phyloP scores from a whole-genome alignment of 2,329 filamentous ascomycete species.

The Ceratocystis alfenasii region DNA sequence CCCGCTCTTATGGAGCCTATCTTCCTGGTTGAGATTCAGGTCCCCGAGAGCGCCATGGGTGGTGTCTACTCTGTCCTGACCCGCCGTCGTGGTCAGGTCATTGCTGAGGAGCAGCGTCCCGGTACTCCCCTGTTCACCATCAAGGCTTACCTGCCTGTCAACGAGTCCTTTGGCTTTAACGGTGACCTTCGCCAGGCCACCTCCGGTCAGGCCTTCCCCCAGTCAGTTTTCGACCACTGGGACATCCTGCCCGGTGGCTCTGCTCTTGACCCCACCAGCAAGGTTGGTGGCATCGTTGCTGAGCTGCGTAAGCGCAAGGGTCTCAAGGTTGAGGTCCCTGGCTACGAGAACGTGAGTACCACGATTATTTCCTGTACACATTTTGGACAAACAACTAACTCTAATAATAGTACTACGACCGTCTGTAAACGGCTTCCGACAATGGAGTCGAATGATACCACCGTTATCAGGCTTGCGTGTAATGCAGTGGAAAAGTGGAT shows the following conservation, averaged over 20 bases:
- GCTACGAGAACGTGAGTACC: conserved; percentile 74
- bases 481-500: conserved; percentile 22
- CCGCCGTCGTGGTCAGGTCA: conserved; percentile 96
- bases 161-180: conserved; percentile 99
- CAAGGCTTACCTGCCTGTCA: conserved; percentile 93
- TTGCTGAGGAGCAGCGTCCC: conserved; percentile 93
- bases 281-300: conserved; percentile 71
- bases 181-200: conserved; percentile 88
- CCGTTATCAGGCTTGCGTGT: conserved; percentile 20
- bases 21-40: conserved; percentile 98
- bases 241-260: conserved; percentile 90
- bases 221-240: conserved; percentile 98
- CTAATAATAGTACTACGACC: conserved; percentile 21
- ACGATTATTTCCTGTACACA: background rate
- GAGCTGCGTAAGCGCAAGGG: conserved; percentile 98
- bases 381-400: background rate
- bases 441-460: conserved; percentile 21
- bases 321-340: conserved; percentile 91
- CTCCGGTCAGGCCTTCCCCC: conserved; percentile 96
- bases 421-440: conserved; percentile 21
- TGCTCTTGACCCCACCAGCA: conserved; percentile 68
- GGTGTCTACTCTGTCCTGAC: conserved; percentile 99
- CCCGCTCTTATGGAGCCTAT: conserved; percentile 91
- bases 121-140: conserved; percentile 98
- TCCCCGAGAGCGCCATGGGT: conserved; percentile 97